Evolutionary conservation across 768 basidiomycete species (phyloP).

Genomic region (Termitomyces sp.): DNA sequence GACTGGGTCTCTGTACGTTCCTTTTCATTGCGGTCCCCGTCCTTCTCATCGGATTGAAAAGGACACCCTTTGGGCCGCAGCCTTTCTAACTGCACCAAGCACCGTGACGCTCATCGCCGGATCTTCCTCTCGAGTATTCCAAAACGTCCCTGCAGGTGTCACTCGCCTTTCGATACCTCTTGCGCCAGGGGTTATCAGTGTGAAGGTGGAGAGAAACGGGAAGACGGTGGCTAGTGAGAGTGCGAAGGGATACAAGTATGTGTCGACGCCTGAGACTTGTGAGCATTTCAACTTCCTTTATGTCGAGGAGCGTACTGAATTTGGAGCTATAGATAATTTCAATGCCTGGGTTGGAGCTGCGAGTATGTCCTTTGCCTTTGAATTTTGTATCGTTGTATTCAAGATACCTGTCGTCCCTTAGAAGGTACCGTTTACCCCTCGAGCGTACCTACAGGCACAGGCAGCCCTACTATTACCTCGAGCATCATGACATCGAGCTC

Average conservation of each 20-base stretch:
- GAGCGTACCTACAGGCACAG: background rate
- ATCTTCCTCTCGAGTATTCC: slow-evolving; percentile 30
- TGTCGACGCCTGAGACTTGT: slow-evolving; percentile 31
- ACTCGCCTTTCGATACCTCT: slow-evolving; percentile 58
- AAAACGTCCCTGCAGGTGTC: slow-evolving; percentile 43
- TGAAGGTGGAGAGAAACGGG: slow-evolving; percentile 46
- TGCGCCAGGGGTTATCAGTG: slow-evolving; percentile 50
- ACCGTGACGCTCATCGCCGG: slow-evolving; percentile 47
- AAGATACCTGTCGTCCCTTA: background rate
- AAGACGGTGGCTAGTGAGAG: slow-evolving; percentile 44
- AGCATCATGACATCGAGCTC: background rate
- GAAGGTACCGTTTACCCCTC: background rate
- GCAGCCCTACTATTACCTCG: background rate
- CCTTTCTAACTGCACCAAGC: slow-evolving; percentile 47
- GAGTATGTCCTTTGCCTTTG: slow-evolving; percentile 18
- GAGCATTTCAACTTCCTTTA: slow-evolving; percentile 6
- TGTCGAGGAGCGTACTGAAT: background rate
- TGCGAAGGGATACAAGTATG: slow-evolving; percentile 38
- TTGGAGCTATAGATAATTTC: slow-evolving; percentile 43
- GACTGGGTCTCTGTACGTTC: slow-evolving; percentile 45
- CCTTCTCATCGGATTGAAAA: slow-evolving; percentile 15
- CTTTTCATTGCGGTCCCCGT: background rate
- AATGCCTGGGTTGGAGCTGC: slow-evolving; percentile 57
- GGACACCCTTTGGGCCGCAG: slow-evolving; percentile 65
- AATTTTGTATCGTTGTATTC: background rate